These are phyloP conservation scores for Tillandsia leiboldiana DNA, from an alignment of 176 grass and related monocot genomes.

Conservation along the genomic window DNA sequence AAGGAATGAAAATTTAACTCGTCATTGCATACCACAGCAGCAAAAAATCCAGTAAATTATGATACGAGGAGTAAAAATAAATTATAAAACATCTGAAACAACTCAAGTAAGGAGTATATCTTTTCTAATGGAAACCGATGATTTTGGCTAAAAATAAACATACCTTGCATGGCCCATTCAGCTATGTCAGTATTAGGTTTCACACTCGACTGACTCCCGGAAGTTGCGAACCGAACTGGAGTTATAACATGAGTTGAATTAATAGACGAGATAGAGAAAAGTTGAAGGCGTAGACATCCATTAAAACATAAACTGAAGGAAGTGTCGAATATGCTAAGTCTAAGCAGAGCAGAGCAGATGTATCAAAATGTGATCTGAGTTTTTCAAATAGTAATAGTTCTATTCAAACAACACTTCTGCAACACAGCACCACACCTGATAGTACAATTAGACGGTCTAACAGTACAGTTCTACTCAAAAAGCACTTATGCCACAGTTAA, in stretches of 20 bases:
- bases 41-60: too few relatives aligned
- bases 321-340: too few relatives aligned
- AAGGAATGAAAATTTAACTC: neutral
- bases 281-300: neutral
- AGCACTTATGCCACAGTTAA: too few relatives aligned
- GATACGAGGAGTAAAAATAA: neutral
- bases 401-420: too few relatives aligned
- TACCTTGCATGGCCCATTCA: conserved; percentile 97
- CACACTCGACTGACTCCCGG: conserved; percentile 53
- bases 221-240: conserved; percentile 43
- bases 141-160: neutral
- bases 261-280: neutral
- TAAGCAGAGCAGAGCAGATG: too few relatives aligned
- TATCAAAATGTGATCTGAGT: too few relatives aligned
- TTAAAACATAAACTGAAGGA: neutral
- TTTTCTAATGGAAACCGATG: neutral
- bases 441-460: too few relatives aligned
- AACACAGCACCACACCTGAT: too few relatives aligned
- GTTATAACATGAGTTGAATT: conserved; percentile 3
- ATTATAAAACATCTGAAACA: neutral
- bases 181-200: conserved; percentile 37
- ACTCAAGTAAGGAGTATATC: neutral
- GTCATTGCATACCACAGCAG: too few relatives aligned
- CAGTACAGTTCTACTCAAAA: too few relatives aligned
- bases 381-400: too few relatives aligned